Conservation (phyloP, 495 filamentous ascomycete genomes). For the Aspergillus conjunctus region DNA sequence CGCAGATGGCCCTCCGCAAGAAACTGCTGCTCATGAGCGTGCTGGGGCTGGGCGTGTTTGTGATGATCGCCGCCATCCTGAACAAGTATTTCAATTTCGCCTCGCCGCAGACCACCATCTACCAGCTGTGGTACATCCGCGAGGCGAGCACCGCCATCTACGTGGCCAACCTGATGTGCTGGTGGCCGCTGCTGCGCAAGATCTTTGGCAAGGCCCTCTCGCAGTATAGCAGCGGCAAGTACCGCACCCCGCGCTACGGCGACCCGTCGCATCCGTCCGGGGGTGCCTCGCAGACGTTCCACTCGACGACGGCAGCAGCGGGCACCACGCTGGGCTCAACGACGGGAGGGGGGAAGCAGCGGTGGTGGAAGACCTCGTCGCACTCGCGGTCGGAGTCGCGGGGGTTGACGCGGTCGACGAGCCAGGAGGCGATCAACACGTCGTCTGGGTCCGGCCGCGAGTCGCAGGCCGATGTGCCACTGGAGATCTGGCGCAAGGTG, state of each 20-base stretch:
- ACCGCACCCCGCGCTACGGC: constrained; percentile 8
- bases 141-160: constrained; percentile 65
- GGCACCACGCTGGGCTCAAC: too few relatives aligned
- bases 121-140: constrained; percentile 65
- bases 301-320: too few relatives aligned
- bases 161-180: constrained; percentile 63
- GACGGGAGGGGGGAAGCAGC: too few relatives aligned
- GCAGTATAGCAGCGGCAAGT: constrained; percentile 37
- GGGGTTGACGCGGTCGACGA: not conserved
- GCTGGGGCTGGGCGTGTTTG: constrained; percentile 62
- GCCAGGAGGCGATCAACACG: constrained; percentile 12
- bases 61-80: constrained; percentile 62
- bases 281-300: too few relatives aligned
- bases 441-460: not conserved
- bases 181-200: constrained; percentile 60
- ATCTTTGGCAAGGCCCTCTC: constrained; percentile 49
- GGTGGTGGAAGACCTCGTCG: too few relatives aligned
- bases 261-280: constrained; percentile 1
- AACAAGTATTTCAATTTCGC: constrained; percentile 70
- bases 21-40: constrained; percentile 55
- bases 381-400: too few relatives aligned
- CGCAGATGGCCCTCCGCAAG: constrained; percentile 49
- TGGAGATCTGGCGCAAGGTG: constrained; percentile 17
- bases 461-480: not conserved
- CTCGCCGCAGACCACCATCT: constrained; percentile 50